These are phyloP conservation scores for Saccharomycopsis crataegensis DNA, from an alignment of 1,139 yeast genomes.

Conservation along the genomic window DNA sequence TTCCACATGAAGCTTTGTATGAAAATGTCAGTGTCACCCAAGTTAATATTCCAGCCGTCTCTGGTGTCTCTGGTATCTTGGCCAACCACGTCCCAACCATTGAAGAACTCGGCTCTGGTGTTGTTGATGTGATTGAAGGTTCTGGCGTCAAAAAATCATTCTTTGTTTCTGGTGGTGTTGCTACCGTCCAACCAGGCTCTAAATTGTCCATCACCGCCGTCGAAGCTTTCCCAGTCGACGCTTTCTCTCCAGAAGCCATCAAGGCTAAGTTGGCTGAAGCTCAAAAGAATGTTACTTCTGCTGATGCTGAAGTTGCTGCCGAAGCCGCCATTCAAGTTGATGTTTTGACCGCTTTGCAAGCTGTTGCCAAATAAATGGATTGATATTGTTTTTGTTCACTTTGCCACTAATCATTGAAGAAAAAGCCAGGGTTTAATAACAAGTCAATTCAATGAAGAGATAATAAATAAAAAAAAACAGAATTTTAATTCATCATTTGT, in stretches of 20 bases:
- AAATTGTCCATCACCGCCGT: slow-evolving; percentile 86
- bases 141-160: slow-evolving; percentile 73
- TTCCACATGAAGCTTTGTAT: slow-evolving; percentile 62
- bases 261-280: slow-evolving; percentile 86
- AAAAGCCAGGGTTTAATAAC: no score
- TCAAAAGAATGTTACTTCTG: slow-evolving; percentile 78
- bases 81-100: slow-evolving; percentile 98
- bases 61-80: slow-evolving; percentile 95
- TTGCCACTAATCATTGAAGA: no score
- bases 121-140: slow-evolving; percentile 82
- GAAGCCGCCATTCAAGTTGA: slow-evolving; percentile 95
- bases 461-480: no score
- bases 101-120: slow-evolving; percentile 95
- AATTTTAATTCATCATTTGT: no score
- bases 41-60: slow-evolving; percentile 92
- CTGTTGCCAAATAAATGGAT: slow-evolving; percentile 66
- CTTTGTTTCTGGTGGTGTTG: slow-evolving; percentile 93
- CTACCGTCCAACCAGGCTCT: slow-evolving; percentile 94
- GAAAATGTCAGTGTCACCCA: slow-evolving; percentile 46
- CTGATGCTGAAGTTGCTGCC: slow-evolving; percentile 85
- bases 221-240: slow-evolving; percentile 91
- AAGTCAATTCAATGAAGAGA: no score
- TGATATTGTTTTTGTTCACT: background rate
- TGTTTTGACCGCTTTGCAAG: slow-evolving; percentile 89
- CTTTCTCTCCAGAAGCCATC: slow-evolving; percentile 76